These are phyloP conservation scores for Coleophoma cylindrospora DNA, from an alignment of 2,329 filamentous ascomycete species.

Conservation along the genomic window DNA sequence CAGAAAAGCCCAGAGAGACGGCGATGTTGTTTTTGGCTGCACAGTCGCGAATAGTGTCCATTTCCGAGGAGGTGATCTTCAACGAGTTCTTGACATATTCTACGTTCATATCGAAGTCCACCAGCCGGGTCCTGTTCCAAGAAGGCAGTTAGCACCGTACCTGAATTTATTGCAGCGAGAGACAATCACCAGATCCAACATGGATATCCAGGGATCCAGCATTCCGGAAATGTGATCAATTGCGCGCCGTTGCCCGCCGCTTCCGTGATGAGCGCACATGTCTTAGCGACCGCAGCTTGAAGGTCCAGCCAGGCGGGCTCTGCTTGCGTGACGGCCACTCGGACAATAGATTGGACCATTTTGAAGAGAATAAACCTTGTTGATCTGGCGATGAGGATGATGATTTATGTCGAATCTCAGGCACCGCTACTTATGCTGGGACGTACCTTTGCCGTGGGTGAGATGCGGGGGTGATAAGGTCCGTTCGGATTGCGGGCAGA, in stretches of 20 bases:
- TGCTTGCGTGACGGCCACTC: conserved; percentile 47
- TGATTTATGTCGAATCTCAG: too few species aligned
- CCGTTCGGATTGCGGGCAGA: too few species aligned
- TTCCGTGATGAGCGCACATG: conserved; percentile 48
- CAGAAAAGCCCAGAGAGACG: conserved; percentile 44
- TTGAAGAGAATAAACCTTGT: too few species aligned
- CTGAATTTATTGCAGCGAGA: too few species aligned
- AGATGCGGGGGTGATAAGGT: too few species aligned
- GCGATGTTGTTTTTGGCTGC: conserved; percentile 35
- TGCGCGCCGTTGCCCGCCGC: conserved; percentile 48
- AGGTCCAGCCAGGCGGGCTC: conserved; percentile 59
- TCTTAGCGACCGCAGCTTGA: conserved; percentile 47
- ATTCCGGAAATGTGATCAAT: conserved; percentile 49
- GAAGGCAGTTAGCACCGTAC: conserved; percentile 15
- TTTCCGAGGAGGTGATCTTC: conserved; percentile 35
- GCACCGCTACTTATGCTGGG: too few species aligned
- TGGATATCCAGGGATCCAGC: conserved; percentile 52
- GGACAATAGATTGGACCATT: background rate
- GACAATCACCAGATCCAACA: conserved; percentile 23
- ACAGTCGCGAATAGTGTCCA: conserved; percentile 36
- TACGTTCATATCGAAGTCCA: conserved; percentile 12
- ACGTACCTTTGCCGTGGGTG: too few species aligned
- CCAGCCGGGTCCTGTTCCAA: conserved; percentile 11
- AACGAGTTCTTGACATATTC: conserved; percentile 37
- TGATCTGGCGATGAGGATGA: too few species aligned